Conservation (phyloP, 805 yeast species). For the Clavispora vitiphila region DNA sequence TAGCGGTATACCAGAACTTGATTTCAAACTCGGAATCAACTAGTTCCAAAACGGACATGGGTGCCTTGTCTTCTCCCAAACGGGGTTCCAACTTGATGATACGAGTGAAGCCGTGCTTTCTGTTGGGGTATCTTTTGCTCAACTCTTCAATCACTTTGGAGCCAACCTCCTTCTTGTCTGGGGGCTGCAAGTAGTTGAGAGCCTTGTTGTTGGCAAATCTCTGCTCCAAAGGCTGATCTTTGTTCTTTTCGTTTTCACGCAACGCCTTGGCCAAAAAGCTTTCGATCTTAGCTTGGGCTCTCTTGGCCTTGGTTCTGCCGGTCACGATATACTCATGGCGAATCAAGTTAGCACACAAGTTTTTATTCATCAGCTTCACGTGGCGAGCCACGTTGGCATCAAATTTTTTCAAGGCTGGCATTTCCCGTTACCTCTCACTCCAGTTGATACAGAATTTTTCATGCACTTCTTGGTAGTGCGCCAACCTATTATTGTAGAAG, state of each 20-base stretch:
- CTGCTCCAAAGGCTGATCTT: slow-evolving; percentile 9
- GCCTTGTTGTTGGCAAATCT: slow-evolving; percentile 15
- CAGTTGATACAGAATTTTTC: not conserved
- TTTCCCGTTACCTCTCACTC: slow-evolving; percentile 5
- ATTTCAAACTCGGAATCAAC: slow-evolving; percentile 66
- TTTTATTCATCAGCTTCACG: slow-evolving; percentile 40
- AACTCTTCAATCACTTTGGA: slow-evolving; percentile 65
- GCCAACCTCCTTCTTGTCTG: slow-evolving; percentile 23
- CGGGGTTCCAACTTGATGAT: slow-evolving; percentile 80
- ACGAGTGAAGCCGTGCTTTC: slow-evolving; percentile 83
- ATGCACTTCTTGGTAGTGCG: slow-evolving; percentile 1
- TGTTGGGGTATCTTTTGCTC: slow-evolving; percentile 53
- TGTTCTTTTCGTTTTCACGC: slow-evolving; percentile 20
- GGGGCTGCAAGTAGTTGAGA: slow-evolving; percentile 21
- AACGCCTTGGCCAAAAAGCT: slow-evolving; percentile 31
- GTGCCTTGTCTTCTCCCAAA: slow-evolving; percentile 78
- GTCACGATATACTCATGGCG: slow-evolving; percentile 43
- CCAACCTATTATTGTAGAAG: not conserved
- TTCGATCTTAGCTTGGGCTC: slow-evolving; percentile 40
- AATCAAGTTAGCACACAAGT: slow-evolving; percentile 37
- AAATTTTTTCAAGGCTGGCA: slow-evolving; percentile 40
- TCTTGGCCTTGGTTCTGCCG: slow-evolving; percentile 39
- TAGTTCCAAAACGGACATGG: slow-evolving; percentile 81
- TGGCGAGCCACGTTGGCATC: slow-evolving; percentile 41
- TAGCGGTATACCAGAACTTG: slow-evolving; percentile 73